A percentile compares a stretch with the other conserved stretches of the same genome.
Conservation (phyloP, 352 stramenopile species). For the Aphanomyces stellatus region DNA sequence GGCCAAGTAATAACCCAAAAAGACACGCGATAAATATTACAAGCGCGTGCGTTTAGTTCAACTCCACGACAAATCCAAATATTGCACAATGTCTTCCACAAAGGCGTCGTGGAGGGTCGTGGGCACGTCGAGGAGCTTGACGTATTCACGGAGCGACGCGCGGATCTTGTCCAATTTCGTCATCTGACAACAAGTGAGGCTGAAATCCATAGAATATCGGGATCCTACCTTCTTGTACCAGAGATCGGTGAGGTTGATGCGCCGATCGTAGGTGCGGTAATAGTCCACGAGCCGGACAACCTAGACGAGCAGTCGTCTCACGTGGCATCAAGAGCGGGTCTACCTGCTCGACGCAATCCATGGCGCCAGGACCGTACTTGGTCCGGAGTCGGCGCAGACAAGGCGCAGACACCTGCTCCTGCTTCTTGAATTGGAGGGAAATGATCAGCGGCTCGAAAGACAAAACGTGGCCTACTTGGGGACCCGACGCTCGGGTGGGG, state of each 20-base stretch:
- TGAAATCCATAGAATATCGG: not conserved
- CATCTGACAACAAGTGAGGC: conserved; percentile 20
- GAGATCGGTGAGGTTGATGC: conserved; percentile 53
- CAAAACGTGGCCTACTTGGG: not conserved
- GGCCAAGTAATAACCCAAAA: no score
- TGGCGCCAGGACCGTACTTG: conserved; percentile 50
- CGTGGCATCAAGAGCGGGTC: conserved; percentile 44
- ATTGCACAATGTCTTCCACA: conserved; percentile 33
- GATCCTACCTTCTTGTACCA: conserved; percentile 38
- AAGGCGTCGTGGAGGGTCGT: conserved; percentile 41
- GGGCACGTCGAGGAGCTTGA: conserved; percentile 53
- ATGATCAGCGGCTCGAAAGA: conserved; percentile 24
- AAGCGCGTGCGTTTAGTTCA: conserved; percentile 2
- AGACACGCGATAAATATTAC: no score
- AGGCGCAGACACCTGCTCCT: conserved; percentile 24
- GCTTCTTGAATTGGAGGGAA: conserved; percentile 29
- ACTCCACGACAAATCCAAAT: conserved; percentile 30
- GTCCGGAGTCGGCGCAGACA: conserved; percentile 37
- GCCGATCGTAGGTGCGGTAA: conserved; percentile 66
- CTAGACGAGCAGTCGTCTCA: not conserved
- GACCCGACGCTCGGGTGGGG: not conserved
- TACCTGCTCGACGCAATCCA: conserved; percentile 59
- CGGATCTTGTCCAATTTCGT: conserved; percentile 71
- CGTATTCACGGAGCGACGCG: conserved; percentile 55
- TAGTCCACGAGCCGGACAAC: conserved; percentile 77